Conservation (phyloP, 768 basidiomycete species). For the Leucosporidium yakuticum region DNA sequence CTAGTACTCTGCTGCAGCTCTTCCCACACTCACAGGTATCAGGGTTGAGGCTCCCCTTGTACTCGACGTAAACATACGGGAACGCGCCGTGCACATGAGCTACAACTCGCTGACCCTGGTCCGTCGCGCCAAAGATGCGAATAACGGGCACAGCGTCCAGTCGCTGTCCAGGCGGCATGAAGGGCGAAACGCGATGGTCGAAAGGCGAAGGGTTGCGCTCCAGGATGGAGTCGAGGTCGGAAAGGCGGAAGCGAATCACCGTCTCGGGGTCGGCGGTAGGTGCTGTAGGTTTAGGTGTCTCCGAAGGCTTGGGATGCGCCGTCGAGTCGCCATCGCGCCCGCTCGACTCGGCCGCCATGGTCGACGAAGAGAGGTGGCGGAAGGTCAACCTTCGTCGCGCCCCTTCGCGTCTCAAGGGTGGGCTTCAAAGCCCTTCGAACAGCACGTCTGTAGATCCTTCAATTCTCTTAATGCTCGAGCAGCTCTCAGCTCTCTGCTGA, state of each 20-base stretch:
- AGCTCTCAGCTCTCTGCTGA: too few species aligned
- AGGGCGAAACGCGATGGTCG: conserved; percentile 26
- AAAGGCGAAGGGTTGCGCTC: background rate
- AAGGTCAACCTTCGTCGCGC: too few species aligned
- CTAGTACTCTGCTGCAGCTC: background rate
- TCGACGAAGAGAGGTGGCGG: too few species aligned
- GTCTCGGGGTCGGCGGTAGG: conserved; percentile 2
- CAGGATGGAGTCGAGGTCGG: conserved; percentile 17
- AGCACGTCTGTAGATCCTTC: too few species aligned
- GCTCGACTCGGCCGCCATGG: too few species aligned
- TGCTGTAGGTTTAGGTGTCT: background rate
- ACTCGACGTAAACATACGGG: conserved; percentile 89
- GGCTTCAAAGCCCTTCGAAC: too few species aligned
- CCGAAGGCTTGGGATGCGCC: too few species aligned
- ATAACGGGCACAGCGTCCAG: conserved; percentile 55
- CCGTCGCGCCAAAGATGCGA: conserved; percentile 78
- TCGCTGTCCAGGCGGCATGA: background rate
- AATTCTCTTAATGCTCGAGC: too few species aligned
- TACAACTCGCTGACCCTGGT: conserved; percentile 68
- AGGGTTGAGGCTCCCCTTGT: conserved; percentile 60
- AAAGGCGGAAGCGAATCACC: conserved; percentile 24
- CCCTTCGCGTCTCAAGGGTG: too few species aligned
- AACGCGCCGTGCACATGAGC: conserved; percentile 88
- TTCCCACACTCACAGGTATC: conserved; percentile 54
- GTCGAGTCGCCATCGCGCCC: too few species aligned